Evolutionary conservation across 1,284 basidiomycete genomes (phyloP).

Genomic region (Trametes pubescens): DNA sequence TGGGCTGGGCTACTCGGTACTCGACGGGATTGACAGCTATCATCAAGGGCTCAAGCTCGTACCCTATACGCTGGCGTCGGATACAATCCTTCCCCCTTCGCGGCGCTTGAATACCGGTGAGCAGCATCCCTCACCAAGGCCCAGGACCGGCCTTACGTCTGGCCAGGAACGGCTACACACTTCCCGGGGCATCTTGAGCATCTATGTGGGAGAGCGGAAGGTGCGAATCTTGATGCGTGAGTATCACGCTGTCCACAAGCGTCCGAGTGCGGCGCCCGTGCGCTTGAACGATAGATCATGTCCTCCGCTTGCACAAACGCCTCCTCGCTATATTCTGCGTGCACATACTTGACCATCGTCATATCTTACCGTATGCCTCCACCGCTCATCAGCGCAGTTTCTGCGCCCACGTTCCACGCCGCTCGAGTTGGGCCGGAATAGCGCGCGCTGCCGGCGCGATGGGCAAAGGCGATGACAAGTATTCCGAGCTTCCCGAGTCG

Average conservation of each 20-base stretch:
- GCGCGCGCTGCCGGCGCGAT: background rate
- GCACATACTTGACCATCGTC: background rate
- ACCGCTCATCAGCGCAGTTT: background rate
- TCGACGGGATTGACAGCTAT: background rate
- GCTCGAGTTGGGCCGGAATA: background rate
- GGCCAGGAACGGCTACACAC: conserved; percentile 15
- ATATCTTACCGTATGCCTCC: background rate
- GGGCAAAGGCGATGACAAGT: conserved; percentile 21
- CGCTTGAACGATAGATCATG: conserved; percentile 22
- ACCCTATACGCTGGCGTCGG: background rate
- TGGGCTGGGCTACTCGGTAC: background rate
- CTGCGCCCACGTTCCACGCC: conserved; percentile 2
- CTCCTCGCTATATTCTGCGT: background rate
- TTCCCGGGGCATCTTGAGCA: conserved; percentile 8
- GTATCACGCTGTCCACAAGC: conserved; percentile 11
- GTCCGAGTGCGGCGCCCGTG: conserved; percentile 11
- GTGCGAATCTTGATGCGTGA: conserved; percentile 12
- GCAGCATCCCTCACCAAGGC: background rate
- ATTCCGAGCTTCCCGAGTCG: conserved; percentile 25
- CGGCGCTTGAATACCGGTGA: background rate
- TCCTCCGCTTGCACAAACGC: background rate
- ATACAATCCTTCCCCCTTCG: background rate
- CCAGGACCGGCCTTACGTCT: conserved; percentile 10
- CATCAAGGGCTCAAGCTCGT: background rate
- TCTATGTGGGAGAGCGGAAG: conserved; percentile 15